A percentile compares a stretch with the other conserved stretches of the same genome.
phyloP scores from a whole-genome alignment of 75 land plant genomes.

The Gnetum montanum region DNA sequence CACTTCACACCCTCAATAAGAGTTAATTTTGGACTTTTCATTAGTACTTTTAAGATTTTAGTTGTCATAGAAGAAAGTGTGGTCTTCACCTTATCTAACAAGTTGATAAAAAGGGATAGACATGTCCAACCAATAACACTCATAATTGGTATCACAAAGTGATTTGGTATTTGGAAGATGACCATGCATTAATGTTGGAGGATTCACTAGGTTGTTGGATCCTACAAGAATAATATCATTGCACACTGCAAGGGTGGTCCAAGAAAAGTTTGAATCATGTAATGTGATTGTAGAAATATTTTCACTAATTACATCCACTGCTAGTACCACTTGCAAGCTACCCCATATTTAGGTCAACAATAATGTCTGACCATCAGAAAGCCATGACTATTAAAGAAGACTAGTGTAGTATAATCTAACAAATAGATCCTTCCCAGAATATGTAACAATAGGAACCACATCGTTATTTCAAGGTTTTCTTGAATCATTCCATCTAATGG shows the following conservation, averaged over 20 bases:
- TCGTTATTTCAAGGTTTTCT: constrained; percentile 40
- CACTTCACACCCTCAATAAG: constrained; percentile 56
- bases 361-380: constrained; percentile 71
- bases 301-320: constrained; percentile 62
- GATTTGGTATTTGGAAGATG: constrained; percentile 4
- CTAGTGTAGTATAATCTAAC: constrained; percentile 72
- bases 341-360: constrained; percentile 70
- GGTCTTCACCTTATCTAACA: constrained; percentile 63
- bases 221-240: constrained; percentile 76
- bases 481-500: constrained; percentile 26
- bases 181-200: constrained; percentile 68
- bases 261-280: constrained; percentile 51
- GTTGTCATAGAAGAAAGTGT: constrained; percentile 44
- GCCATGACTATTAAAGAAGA: constrained; percentile 70
- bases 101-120: constrained; percentile 31
- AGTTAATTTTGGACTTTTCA: constrained; percentile 21
- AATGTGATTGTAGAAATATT: constrained; percentile 50
- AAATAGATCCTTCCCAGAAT: constrained; percentile 43
- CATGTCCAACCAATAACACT: constrained; percentile 65
- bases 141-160: constrained; percentile 2
- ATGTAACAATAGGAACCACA: constrained; percentile 74
- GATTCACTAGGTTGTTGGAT: constrained; percentile 45
- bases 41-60: constrained; percentile 65
- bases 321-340: constrained; percentile 64
- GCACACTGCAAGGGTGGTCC: constrained; percentile 66